phyloP scores from a whole-genome alignment of 2,329 filamentous ascomycete species.

The Herpotrichia juniperi region DNA sequence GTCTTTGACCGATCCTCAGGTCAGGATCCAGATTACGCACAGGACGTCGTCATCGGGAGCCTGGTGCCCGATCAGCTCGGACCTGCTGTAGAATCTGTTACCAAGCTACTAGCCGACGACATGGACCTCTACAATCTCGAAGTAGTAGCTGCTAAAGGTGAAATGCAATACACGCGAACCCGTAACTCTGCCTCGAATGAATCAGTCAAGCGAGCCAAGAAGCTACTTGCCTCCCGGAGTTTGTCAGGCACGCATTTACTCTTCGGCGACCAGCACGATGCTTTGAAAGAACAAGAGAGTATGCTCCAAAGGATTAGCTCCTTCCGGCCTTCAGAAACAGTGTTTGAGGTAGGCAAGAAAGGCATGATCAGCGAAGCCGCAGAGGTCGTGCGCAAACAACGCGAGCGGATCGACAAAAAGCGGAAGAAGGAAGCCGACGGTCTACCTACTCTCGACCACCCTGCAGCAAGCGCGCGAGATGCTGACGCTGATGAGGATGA shows the following conservation, averaged over 20 bases:
- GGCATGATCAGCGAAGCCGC: slow-evolving; percentile 69
- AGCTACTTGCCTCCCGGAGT: slow-evolving; percentile 70
- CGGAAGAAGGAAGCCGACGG: slow-evolving; percentile 45
- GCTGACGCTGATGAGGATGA: slow-evolving; percentile 10
- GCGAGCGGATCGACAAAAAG: slow-evolving; percentile 71
- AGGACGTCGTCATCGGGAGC: slow-evolving; percentile 83
- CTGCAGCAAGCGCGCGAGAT: neutral
- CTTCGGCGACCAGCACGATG: slow-evolving; percentile 70
- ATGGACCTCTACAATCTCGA: slow-evolving; percentile 75
- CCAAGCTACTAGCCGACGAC: slow-evolving; percentile 76
- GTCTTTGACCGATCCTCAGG: slow-evolving; percentile 72
- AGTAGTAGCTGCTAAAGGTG: slow-evolving; percentile 80
- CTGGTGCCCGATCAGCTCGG: slow-evolving; percentile 77
- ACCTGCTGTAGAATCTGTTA: slow-evolving; percentile 79
- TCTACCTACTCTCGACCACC: neutral
- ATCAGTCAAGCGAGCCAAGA: slow-evolving; percentile 86
- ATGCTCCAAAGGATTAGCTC: slow-evolving; percentile 90
- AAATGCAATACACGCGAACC: slow-evolving; percentile 90
- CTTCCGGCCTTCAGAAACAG: slow-evolving; percentile 88
- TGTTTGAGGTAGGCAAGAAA: slow-evolving; percentile 89
- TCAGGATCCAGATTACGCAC: slow-evolving; percentile 71
- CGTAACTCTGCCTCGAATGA: slow-evolving; percentile 88
- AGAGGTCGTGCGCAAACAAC: slow-evolving; percentile 75
- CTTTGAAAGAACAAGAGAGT: slow-evolving; percentile 72
- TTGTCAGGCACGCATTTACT: slow-evolving; percentile 81